Conservation (phyloP, 306 rosid genomes). For the Trichosanthes truncata region DNA sequence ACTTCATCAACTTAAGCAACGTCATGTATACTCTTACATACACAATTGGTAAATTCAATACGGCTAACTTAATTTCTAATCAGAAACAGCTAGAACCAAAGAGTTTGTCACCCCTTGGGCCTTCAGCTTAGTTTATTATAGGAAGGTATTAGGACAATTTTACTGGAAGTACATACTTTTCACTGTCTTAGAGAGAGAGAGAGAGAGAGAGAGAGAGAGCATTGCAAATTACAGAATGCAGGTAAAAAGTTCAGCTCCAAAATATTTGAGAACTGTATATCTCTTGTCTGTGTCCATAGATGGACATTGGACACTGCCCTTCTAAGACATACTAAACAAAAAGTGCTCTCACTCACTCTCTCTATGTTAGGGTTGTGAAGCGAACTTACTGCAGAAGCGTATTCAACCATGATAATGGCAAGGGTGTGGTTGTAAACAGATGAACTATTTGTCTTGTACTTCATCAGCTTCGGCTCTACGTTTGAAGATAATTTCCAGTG, state of each 20-base stretch:
- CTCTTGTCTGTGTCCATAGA: neutral
- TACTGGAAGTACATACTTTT: neutral
- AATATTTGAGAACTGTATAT: neutral
- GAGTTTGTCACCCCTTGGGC: neutral
- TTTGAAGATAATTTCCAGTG: neutral
- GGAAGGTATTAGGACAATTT: neutral
- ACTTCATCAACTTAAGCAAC: neutral
- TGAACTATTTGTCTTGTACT: neutral
- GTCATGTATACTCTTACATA: neutral
- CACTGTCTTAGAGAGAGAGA: neutral
- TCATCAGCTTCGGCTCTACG: neutral
- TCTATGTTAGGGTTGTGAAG: neutral
- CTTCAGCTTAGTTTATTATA: neutral
- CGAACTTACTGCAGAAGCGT: slow-evolving; percentile 75
- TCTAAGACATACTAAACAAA: neutral
- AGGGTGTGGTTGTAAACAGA: slow-evolving; percentile 61
- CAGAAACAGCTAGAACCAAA: neutral
- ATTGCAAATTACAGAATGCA: neutral
- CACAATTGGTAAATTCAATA: neutral
- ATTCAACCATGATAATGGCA: slow-evolving; percentile 60
- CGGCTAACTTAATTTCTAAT: neutral
- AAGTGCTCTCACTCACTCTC: neutral
- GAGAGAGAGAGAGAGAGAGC: neutral
- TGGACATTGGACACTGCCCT: neutral
- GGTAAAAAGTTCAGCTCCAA: neutral